Evolutionary conservation across 2,329 filamentous ascomycete genomes (phyloP), one percentile per base, ranked within the genome.

Genomic region (Calycina marina): DNA sequence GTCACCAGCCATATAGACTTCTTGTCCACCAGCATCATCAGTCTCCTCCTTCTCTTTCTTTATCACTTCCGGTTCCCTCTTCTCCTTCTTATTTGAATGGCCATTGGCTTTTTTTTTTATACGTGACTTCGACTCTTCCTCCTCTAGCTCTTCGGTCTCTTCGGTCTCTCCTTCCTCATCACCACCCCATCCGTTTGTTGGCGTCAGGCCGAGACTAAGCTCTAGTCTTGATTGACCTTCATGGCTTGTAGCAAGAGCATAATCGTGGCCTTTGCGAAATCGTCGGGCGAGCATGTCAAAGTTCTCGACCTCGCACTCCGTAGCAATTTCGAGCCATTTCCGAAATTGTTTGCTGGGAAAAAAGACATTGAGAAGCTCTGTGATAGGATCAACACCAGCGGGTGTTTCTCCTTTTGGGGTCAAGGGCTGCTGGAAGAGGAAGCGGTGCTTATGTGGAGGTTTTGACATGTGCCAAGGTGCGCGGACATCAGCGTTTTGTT

Each of bases 401-500:
- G 44, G 49, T 31, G 42, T 49, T 37, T 49, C 15, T 29, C 10
- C 53, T 25, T 35, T 55, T 28, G 29, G 56, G 40, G 32, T 57
- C 8, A 49, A 63, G 43, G 58, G 61, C 44, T 84, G 74, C 38
- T 82, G 69, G 56, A 90, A 98, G 2, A 93, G 63, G 54, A 79
- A 98, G 10, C 86, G 81, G 52, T 94, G 85, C 61, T 98, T 98
- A 60, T 98, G 86, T 1, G 90, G 90, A 24, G 90, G 90, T 18
- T 72, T 69, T 5, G 90, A 82, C 6, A 92, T 78, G 39, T 67
- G 71, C 81, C 82, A 90, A 0, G 59, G 57, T 62, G 59, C 59
- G 28, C 63, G 63, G 47, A 77, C 70, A 37, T 79, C 73, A 36
- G 67, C 64, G 1, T 55, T 49, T 11, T 58, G 54, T 2, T 54